Base-by-base conservation (phyloP, 352 stramenopile species). In the Globisporangium paddicum region DNA sequence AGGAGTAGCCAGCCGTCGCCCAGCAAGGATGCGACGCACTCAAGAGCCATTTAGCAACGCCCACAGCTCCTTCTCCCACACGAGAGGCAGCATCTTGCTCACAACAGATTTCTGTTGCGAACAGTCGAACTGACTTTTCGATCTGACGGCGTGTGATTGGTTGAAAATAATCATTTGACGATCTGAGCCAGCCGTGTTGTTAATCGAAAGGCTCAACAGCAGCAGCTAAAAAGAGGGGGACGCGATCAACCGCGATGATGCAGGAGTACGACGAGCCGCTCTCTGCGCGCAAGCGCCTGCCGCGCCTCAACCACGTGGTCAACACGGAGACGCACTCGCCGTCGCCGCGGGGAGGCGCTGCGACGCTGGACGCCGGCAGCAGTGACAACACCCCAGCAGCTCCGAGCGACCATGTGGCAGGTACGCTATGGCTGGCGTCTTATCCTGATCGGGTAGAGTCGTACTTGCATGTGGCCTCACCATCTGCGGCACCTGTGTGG, bases 271-370 rank as follows among this genome's bases (percentile, higher is more conserved):
- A 73, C 26, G 57, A 60, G 26, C 57, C 38, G 13, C 34, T 58
- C 3, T 53, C 44, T 11, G 25, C 63, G 23, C 66, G 58, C 49
- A 73, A 70, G 58, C 62, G 66, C 19, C 55, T 73, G 21, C 66
- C 66, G 18, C 58, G 62, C 18, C 58, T 73, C 8, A 14, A 11
- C 13, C 52, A 66, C 47, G 28, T 21, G 3, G 28, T 6, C 38
- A 44, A 49, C 23, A 0, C 47, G 18, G 47, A 54, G 18, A 28
- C 1, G 26, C 37, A 42, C 32, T 37, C 45, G 26, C 28, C 40
- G 19, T 51, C 40, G 28, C 26, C 53, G 11, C 28, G 41, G n/a
- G n/a, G n/a, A 30, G 23, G 32, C 14, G 11, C 55, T 18, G 41
- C 41, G 13, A 13, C 35, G 25, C 23, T 30, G 44, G 50, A 34